Conservation (phyloP, 2,329 filamentous ascomycete species). For the Hysterium pulicare region DNA sequence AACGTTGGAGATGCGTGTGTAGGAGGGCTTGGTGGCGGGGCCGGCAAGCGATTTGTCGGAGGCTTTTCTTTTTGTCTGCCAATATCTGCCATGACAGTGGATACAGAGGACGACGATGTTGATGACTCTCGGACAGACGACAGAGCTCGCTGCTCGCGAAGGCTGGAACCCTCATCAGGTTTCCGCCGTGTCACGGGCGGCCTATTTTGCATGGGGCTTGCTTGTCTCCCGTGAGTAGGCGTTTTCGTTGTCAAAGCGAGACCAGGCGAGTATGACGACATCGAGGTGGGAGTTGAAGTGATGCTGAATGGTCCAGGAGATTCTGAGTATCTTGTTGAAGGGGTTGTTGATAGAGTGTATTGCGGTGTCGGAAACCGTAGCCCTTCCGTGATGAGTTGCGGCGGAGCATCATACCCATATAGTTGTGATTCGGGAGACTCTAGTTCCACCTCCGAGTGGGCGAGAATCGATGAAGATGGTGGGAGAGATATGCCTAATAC, state of each 20-base stretch:
- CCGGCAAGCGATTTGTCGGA: slow-evolving; percentile 22
- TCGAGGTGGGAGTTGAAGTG: slow-evolving; percentile 74
- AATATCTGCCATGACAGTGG: slow-evolving; percentile 59
- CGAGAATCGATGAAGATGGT: slow-evolving; percentile 29
- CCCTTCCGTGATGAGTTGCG: slow-evolving; percentile 60
- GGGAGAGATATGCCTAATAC: slow-evolving; percentile 43
- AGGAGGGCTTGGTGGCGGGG: slow-evolving; percentile 54
- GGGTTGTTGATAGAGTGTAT: slow-evolving; percentile 65
- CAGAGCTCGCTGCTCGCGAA: slow-evolving; percentile 55
- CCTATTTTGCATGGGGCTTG: slow-evolving; percentile 54
- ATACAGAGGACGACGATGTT: slow-evolving; percentile 70
- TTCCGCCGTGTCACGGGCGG: slow-evolving; percentile 60
- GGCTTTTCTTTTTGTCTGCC: slow-evolving; percentile 43
- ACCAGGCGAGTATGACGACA: slow-evolving; percentile 70
- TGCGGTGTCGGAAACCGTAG: slow-evolving; percentile 66
- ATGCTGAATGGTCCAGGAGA: slow-evolving; percentile 71
- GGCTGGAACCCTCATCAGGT: slow-evolving; percentile 49
- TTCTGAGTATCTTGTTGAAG: slow-evolving; percentile 72
- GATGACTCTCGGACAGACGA: slow-evolving; percentile 66
- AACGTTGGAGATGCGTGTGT: slow-evolving; percentile 5
- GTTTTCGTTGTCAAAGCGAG: slow-evolving; percentile 46
- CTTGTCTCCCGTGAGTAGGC: slow-evolving; percentile 51
- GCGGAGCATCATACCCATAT: slow-evolving; percentile 37
- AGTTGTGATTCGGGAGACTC: slow-evolving; percentile 18
- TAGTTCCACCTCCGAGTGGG: slow-evolving; percentile 23